Evolutionary conservation across 2,329 filamentous ascomycete genomes (phyloP), one percentile per base, ranked within the genome.

Genomic region (Cyphellophora europaea): DNA sequence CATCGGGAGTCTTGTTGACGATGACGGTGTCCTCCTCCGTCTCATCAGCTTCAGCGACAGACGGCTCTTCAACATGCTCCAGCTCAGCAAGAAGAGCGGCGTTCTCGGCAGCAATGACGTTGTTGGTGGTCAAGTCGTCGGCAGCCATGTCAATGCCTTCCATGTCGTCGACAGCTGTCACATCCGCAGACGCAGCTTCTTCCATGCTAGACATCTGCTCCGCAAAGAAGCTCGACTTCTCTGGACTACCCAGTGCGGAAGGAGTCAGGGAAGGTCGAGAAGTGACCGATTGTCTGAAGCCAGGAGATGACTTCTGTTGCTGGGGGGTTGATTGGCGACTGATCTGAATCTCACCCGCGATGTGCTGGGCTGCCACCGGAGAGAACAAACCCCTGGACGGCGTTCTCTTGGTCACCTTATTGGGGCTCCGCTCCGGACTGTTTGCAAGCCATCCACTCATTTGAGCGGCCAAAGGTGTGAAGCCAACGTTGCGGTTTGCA

Each of bases 381-480:
- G 40, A 52, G 40, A 34, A 50, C 27, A 33, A 32, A 37, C 23
- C 40, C 32, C 19, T 25, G 18, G 38, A 30, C 14, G 21, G 33
- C 27, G 27, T 21, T 19, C 35, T 49, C 40, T 6, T 50, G 48
- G 27, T 51, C 49, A 3, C 47, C 43, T 13, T 49, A 31, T 35
- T 14, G 35, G 36, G 19, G 38, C 33, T 15, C 48, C 49, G 35
- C 16, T 51, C 37, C 3, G 76, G 74, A 43, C 73, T 81, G 15
- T 65, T 65, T 2, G 78, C 66, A 43, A 69, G 68, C 80, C 81
- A 85, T 15, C 68, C 65, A 39, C 63, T 69, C 4, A 84, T 59
- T 48, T 79, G 71, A 23, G 70, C 62, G 3, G 74, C 74, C 23
- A 85, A 59, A 15, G 77, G 74, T 2, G 77, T 81, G 42, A 82